Percentiles rank a stretch among this genome's conserved stretches.
These are phyloP conservation scores for Globisporangium viniferum DNA, from an alignment of 352 stramenopile species.

Conservation along the genomic window DNA sequence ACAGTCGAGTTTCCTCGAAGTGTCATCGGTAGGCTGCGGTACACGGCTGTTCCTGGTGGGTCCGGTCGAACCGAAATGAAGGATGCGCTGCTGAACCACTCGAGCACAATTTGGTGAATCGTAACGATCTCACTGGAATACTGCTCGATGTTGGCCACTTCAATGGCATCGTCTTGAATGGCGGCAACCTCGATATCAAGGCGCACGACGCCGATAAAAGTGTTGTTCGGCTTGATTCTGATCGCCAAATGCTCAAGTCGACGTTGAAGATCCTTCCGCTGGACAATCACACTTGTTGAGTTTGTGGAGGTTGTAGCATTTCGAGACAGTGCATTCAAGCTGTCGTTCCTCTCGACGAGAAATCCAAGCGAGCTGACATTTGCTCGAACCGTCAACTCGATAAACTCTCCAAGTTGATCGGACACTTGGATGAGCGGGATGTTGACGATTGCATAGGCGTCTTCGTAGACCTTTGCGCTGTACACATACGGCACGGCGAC, in stretches of 20 bases:
- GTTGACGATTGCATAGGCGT: conserved; percentile 15
- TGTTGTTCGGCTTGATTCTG: conserved; percentile 14
- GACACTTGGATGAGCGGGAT: conserved; percentile 21
- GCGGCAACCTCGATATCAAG: conserved; percentile 21
- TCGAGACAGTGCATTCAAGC: not conserved
- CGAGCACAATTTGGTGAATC: conserved; percentile 23
- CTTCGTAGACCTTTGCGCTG: conserved; percentile 25
- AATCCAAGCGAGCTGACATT: conserved; percentile 11
- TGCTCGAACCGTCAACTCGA: conserved; percentile 12
- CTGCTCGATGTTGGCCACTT: conserved; percentile 16
- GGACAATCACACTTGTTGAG: not conserved
- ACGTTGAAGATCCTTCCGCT: not conserved
- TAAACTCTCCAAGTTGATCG: not conserved
- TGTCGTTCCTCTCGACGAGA: conserved; percentile 1
- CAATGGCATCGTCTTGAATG: conserved; percentile 5
- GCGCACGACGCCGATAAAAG: conserved; percentile 22
- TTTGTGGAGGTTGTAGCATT: not conserved
- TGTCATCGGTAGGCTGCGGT: conserved; percentile 25
- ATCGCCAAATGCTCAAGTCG: conserved; percentile 17
- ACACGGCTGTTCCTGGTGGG: conserved; percentile 17
- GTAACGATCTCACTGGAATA: conserved; percentile 10
- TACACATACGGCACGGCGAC: conserved; percentile 21
- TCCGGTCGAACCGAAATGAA: conserved; percentile 9
- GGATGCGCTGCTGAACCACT: conserved; percentile 22
- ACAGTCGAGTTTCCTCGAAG: conserved; percentile 23